Evolutionary conservation across 2,329 filamentous ascomycete species (phyloP), one percentile per base, ranked within the genome.

Genomic region (Neopestalotiopsis sp.): DNA sequence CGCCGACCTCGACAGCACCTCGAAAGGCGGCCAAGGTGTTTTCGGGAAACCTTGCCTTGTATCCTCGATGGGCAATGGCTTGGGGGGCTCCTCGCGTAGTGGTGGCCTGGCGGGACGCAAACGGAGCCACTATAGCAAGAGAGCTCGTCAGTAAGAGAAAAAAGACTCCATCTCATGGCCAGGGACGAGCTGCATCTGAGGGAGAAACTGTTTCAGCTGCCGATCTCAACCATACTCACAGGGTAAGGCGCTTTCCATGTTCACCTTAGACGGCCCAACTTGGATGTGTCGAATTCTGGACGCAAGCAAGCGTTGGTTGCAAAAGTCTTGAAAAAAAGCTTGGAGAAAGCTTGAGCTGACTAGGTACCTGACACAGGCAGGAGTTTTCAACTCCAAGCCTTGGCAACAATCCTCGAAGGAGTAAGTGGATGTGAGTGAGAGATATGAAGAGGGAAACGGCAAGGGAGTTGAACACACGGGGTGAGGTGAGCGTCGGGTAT

Each of bases 11-110:
- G 1, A 95, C 86, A 1, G 94, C 95, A 28, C 87, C 91, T 68
- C 83, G 83, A 81, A 97, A 97, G 9, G 92, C 92, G n/a, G 85
- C 87, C 86, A 98, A 90, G 1, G 93, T 92, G 81, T 98, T 98
- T 80, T 98, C 95, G 0, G 95, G 94, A 73, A 87, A 92, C 66
- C 86, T 86, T 0, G 90, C 90, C 77, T 93, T 95, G 85, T 91
- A 94, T 57, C 93, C 93, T 68, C 93, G 86, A 81, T 95, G 93
- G 1, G 91, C 92, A 71, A 95, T 94, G 67, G 89, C 87, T 78
- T 94, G 91, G 1, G 93, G 92, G 65, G 89, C 79, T 5, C 45
- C 53, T n/a, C 24, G 24, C 2, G 24, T 24, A 2, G 24, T 24
- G 24, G 59, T 40, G 6, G 1, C 30, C 32, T 30, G 17, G 32